Conservation (phyloP, 352 stramenopile species). For the Phytopythium delawarense region DNA sequence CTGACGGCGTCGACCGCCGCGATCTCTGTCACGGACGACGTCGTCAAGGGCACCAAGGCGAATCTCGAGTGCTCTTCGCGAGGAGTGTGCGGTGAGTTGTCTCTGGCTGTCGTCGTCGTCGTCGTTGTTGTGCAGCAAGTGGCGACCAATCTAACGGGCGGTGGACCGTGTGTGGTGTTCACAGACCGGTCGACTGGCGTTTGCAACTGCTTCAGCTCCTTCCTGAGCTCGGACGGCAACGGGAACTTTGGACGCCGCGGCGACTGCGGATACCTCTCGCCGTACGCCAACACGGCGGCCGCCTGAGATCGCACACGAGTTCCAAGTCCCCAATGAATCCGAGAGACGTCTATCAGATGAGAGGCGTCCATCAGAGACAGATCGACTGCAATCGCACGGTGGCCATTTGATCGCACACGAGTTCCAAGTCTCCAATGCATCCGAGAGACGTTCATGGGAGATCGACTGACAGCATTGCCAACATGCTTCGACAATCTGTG, state of each 20-base stretch:
- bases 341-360: too few species aligned
- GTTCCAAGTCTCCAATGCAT: too few species aligned
- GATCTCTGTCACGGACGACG: slow-evolving; percentile 24
- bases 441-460: too few species aligned
- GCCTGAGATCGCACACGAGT: background rate
- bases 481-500: too few species aligned
- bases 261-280: slow-evolving; percentile 89
- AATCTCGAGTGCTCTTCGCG: slow-evolving; percentile 73
- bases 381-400: too few species aligned
- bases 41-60: slow-evolving; percentile 61
- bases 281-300: slow-evolving; percentile 42
- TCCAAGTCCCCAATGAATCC: background rate
- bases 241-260: slow-evolving; percentile 76
- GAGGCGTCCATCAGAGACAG: too few species aligned
- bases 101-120: background rate
- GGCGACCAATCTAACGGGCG: background rate
- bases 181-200: slow-evolving; percentile 55
- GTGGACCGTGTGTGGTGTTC: background rate
- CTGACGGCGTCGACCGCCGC: slow-evolving; percentile 22
- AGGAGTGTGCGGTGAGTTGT: slow-evolving; percentile 58
- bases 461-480: too few species aligned
- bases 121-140: background rate
- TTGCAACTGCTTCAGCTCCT: slow-evolving; percentile 74
- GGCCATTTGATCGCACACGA: too few species aligned
- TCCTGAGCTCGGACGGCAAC: slow-evolving; percentile 66